Base-by-base conservation (phyloP, 2,329 filamentous ascomycete genomes). In the Niveomyces coronatus region DNA sequence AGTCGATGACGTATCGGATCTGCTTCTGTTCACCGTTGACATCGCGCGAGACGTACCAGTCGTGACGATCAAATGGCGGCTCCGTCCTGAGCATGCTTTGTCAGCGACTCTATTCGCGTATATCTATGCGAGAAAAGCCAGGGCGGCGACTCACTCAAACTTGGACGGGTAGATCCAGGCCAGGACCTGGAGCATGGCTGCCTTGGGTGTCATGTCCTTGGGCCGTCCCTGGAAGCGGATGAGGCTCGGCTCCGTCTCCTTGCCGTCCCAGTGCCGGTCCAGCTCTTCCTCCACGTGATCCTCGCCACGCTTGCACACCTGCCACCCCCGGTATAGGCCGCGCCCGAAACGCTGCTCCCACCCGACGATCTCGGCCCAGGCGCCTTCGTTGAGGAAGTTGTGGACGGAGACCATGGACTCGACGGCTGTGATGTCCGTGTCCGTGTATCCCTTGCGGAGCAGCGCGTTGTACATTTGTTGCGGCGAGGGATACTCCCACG, bases 381-480 rank as follows among this genome's bases (percentile, higher is more conserved):
- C 91, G 46, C 91, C 91, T 60, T 98, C 91, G 58, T 98, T 98
- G 42, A 98, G 62, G 53, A 95, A 96, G 62, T 98, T 98, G 68
- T 98, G 91, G 9, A 96, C 86, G 1, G 86, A 83, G 5, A 98
- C 91, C 91, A 98, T 98, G 53, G 82, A 80, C 62, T 95, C 88
- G 11, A 98, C 88, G 4, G 88, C 87, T 15, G 89, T 91, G 39
- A 86, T 76, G 40, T 94, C 88, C 0, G 91, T 96, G 57, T 96
- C 88, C 1, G 83, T 87, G 62, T 95, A 91, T 42, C 91, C 91
- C 63, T 98, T 98, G 46, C 91, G 82, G 44, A 96, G 67, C 63
- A 98, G 82, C 7, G 91, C 91, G 54, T 98, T 96, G 70, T 96
- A 98, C 91, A 98, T 98, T 62, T 98, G 91, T 65, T 98, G 91